A percentile compares a stretch with the other conserved stretches of the same genome.
phyloP scores from a whole-genome alignment of 257 asterid species.

The Rauvolfia tetraphylla region DNA sequence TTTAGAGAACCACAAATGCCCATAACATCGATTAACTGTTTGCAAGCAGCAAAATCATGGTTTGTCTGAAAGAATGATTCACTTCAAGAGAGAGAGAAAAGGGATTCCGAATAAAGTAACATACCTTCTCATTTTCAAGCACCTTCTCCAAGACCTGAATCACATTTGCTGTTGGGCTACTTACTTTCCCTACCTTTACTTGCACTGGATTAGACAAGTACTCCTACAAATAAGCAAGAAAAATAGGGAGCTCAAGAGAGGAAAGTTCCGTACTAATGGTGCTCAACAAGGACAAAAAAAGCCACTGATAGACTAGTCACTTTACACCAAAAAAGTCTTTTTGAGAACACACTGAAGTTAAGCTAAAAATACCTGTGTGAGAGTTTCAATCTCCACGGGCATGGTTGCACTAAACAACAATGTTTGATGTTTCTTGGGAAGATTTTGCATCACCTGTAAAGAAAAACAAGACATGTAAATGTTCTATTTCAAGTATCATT shows the following conservation, averaged over 20 bases:
- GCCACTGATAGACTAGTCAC: background rate
- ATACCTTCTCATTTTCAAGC: constrained; percentile 79
- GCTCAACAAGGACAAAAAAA: background rate
- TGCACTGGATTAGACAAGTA: constrained; percentile 77
- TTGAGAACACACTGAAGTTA: background rate
- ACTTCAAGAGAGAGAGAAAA: background rate
- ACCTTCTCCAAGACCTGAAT: constrained; percentile 78
- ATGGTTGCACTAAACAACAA: constrained; percentile 88
- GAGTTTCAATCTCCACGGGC: constrained; percentile 89
- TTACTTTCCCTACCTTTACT: constrained; percentile 84
- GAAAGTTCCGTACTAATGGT: background rate
- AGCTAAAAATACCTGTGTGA: constrained; percentile 55
- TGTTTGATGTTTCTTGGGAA: constrained; percentile 78
- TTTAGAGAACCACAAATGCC: constrained; percentile 6
- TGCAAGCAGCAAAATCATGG: background rate
- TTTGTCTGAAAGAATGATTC: background rate
- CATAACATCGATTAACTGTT: background rate
- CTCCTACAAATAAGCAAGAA: constrained; percentile 42
- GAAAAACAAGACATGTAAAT: constrained; percentile 14
- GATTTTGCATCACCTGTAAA: constrained; percentile 76
- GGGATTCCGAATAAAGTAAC: constrained; percentile 11
- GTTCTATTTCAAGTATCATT: constrained; percentile 1
- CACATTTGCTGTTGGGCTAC: constrained; percentile 86
- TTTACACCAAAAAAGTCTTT: background rate
- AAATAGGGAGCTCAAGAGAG: constrained; percentile 2